Base-by-base conservation (phyloP, 1,284 basidiomycete species). In the Leccinum proliferum region DNA sequence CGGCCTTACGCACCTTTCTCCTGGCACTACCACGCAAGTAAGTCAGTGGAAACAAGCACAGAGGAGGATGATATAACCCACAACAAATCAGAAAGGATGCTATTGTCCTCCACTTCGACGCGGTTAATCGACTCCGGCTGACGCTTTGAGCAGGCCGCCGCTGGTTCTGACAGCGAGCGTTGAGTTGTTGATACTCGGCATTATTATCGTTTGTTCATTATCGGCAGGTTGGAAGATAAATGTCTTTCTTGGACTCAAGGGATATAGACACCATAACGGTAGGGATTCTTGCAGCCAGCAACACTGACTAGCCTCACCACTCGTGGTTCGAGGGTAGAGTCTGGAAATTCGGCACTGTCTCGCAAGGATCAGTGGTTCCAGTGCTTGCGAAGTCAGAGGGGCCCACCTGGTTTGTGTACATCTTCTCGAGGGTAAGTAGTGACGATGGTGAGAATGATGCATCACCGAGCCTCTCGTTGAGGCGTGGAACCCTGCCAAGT, bases 381-480 rank as follows among this genome's bases (percentile, higher is more conserved):
- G 78, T 6, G 88, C 83, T 12, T 73, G 41, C 87, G 83, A 60
- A 96, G 79, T 37, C 88, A 86, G 58, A 85, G 85, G 1, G 94
- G 94, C 1, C 94, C 94, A 34, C 88, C 88, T 3, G 95, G 95
- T 74, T 98, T 98, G 81, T 90, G 93, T 21, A 96, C 67, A 81
- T 82, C 64, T 76, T 74, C 64, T 82, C 79, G 25, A 86, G 83
- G 9, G 90, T 86, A 21, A 21, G 21, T 21, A 21, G 78, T 74
- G 35, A 81, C 72, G 11, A 96, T 77, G 3, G 82, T 96, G 65
- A 94, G 74, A 58, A 97, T 81, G 55, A 94, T 77, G 58, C 87
- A 64, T 94, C 88, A 18, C 88, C 91, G n/a, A 76, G 71, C 34
- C 77, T 77, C 76, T 10, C 77, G 72, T 3, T 79, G 73, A 21